Base-by-base conservation (phyloP, 768 basidiomycete species). In the Lentinus brumalis region DNA sequence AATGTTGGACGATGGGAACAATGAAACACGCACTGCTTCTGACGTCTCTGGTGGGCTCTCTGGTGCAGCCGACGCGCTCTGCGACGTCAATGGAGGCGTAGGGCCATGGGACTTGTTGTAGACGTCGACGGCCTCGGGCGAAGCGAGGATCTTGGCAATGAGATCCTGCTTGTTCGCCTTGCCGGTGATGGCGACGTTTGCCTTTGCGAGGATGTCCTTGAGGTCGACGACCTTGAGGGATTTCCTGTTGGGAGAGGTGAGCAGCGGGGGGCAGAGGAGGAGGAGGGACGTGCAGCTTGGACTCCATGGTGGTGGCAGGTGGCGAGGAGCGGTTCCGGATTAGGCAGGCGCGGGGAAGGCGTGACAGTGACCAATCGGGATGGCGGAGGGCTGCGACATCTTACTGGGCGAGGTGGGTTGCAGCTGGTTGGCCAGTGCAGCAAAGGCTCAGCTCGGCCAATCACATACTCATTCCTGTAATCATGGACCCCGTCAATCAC, bases 181-280 rank as follows among this genome's bases (percentile, higher is more conserved):
- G 67, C 81, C 74, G 0, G 84, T 81, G 38, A 78, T 71, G 5
- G 81, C 50, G 56, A 84, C 75, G 39, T 69, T 60, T 21, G 87
- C 88, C 49, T 77, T 78, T 54, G 77, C 45, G 69, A 90, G 83
- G 61, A 90, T 82, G 58, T 83, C 79, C 68, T 77, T 85, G 72
- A 91, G 84, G 65, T 91, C 88, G 39, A 81, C 80, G 70, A 89
- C 89, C 73, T 88, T 89, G 77, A 91, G 84, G 0, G 85, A 74
- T 73, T 85, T 86, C 60, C 80, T 80, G 69, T 59, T 54, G 35
- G 7, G 39, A 56, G 61, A 1, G 52, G 60, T 58, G 58, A 59
- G 52, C 49, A 30, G 4, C 41, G 31, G 42, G 8, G 21, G 14
- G 29, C 45, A 38, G 46, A 46, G 46, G 39, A 21, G 54, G 40